These are phyloP conservation scores for Fagus sylvatica DNA, from an alignment of 306 rosid species.

Conservation along the genomic window DNA sequence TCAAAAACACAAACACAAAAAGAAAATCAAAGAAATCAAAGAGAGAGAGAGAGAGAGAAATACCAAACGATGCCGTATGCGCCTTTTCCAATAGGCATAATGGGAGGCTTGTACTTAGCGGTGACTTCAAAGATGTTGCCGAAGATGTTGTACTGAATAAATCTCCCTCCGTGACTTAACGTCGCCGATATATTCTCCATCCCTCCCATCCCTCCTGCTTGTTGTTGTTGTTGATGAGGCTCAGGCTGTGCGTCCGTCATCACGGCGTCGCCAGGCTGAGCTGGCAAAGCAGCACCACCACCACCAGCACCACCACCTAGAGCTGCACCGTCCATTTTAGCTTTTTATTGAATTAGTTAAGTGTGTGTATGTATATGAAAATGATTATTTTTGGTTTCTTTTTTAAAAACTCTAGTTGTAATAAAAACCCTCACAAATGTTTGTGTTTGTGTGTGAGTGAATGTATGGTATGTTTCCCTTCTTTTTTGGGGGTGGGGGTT, in stretches of 20 bases:
- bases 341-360: no score
- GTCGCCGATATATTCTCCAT: conserved; percentile 84
- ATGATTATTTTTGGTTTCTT: no score
- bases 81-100: conserved; percentile 98
- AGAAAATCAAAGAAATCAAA: not conserved
- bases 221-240: conserved; percentile 38
- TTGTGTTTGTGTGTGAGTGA: no score
- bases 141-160: conserved; percentile 91
- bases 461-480: no score
- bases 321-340: no score
- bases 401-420: no score
- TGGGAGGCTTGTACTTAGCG: conserved; percentile 92
- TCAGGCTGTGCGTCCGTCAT: conserved; percentile 70
- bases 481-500: no score
- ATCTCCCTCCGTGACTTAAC: conserved; percentile 88
- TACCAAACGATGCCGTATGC: conserved; percentile 98
- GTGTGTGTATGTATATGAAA: no score
- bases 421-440: no score
- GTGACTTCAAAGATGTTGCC: conserved; percentile 90
- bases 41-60: not conserved
- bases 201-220: conserved; percentile 48
- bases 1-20: not conserved
- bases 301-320: no score
- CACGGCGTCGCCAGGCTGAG: conserved; percentile 63
- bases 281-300: conserved; percentile 32